Evolutionary conservation across 2,329 filamentous ascomycete genomes (phyloP).

Genomic region (Diaporthe citriasiana): DNA sequence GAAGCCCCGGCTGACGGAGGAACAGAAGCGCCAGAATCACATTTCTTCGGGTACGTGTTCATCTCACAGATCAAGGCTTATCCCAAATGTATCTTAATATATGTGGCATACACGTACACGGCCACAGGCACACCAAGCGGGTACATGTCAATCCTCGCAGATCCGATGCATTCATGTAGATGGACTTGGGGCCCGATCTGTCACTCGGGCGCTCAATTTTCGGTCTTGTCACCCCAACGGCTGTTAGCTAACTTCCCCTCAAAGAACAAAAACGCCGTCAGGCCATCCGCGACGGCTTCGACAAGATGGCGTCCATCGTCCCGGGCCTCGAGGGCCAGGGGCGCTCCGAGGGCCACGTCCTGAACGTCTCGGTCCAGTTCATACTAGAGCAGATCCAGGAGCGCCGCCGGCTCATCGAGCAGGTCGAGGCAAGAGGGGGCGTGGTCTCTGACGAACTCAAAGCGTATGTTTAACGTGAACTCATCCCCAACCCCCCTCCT

Average conservation of each 20-base stretch:
- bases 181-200: not conserved
- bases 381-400: slow-evolving; percentile 73
- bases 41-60: slow-evolving; percentile 51
- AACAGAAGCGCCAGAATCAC: slow-evolving; percentile 57
- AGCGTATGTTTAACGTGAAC: slow-evolving; percentile 38
- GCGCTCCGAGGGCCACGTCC: slow-evolving; percentile 86
- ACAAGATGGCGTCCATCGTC: slow-evolving; percentile 83
- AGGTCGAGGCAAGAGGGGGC: slow-evolving; percentile 72
- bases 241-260: not conserved
- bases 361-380: slow-evolving; percentile 78
- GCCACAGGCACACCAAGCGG: not conserved
- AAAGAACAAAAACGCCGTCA: slow-evolving; percentile 54
- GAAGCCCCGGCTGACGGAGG: slow-evolving; percentile 53
- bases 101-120: not conserved
- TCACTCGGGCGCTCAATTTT: not conserved
- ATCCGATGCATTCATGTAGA: not conserved
- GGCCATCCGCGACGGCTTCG: slow-evolving; percentile 87
- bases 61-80: not conserved
- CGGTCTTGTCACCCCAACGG: not conserved
- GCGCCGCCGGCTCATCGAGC: slow-evolving; percentile 69
- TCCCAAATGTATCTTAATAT: not conserved
- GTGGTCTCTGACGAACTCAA: slow-evolving; percentile 59
- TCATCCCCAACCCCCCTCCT: not conserved
- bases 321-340: slow-evolving; percentile 87
- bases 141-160: not conserved